Base-by-base conservation (phyloP, 208 protist species). In the Porcisia deanei region DNA sequence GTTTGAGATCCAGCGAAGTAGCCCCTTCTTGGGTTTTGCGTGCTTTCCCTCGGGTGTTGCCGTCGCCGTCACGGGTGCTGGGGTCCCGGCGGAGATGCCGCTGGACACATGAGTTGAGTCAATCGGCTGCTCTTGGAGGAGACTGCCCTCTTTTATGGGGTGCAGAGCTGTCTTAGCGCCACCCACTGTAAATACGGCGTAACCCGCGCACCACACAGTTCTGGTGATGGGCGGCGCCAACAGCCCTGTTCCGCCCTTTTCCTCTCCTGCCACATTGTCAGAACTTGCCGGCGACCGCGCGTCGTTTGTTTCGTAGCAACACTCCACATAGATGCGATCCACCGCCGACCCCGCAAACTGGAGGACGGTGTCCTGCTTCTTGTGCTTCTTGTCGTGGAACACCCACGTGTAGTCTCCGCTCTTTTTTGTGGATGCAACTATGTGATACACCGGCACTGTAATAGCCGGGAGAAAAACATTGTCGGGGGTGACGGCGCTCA, bases 301-400 rank as follows among this genome's bases (percentile, higher is more conserved):
- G 39, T 82, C 71, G 8, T 57, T 16, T 8, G 77, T 84, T 59
- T 92, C 90, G 76, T 91, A 96, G 82, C 92, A 96, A 72, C 85
- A 93, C 79, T 96, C 89, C 41, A 96, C 80, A 65, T 91, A 96
- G 20, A 96, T 79, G 41, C 80, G 77, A 55, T 94, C 92, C 1
- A 49, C 60, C 20, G 60, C n/a, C 12, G 80, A 64, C 10, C 85
- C 87, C 18, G 66, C 75, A 73, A 91, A 87, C 55, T 87, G 72
- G 14, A 91, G 37, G 3, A 84, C 66, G 3, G 77, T 41, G 52
- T 76, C 73, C 22, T 66, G 20, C 71, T 83, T 76, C 22, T 75
- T 52, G 64, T 67, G 63, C 47, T 55, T 68, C 53, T 81, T 85
- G 59, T 81, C 61, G 65, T 85, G 75, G 68, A 94, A 93, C 0